A percentile compares a stretch with the other conserved stretches of the same genome.
Evolutionary conservation across 768 basidiomycete genomes (phyloP).

Genomic region (Hygrophorus pudorinus): DNA sequence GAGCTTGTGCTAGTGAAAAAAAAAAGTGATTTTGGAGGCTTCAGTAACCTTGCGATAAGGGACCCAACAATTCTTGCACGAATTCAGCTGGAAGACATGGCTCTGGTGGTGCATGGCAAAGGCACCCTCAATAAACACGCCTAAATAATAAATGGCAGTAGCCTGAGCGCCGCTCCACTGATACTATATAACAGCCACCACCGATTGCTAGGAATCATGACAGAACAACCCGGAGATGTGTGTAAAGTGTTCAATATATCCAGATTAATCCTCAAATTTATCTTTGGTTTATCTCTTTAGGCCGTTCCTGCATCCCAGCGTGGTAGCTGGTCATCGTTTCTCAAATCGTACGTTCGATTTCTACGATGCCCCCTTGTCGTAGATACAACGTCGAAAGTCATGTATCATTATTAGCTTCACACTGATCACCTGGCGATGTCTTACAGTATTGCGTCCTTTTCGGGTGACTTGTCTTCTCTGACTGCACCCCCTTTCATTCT

Average conservation of each 20-base stretch:
- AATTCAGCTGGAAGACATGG: too few species aligned
- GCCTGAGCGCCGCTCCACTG: too few species aligned
- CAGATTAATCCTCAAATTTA: background rate
- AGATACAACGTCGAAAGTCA: constrained; percentile 1
- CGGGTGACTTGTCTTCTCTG: constrained; percentile 78
- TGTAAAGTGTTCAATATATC: constrained; percentile 16
- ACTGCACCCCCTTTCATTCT: constrained; percentile 90
- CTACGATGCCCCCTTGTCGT: background rate
- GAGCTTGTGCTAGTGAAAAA: too few species aligned
- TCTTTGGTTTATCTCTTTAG: constrained; percentile 18
- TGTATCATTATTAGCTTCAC: background rate
- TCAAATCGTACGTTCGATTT: constrained; percentile 64
- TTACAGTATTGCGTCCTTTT: constrained; percentile 70
- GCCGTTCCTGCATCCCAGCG: constrained; percentile 80
- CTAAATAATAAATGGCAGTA: too few species aligned
- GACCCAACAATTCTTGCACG: too few species aligned
- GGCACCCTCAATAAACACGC: too few species aligned
- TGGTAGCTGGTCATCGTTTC: constrained; percentile 80
- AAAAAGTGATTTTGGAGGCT: too few species aligned
- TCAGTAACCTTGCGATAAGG: too few species aligned
- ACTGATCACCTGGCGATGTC: constrained; percentile 3
- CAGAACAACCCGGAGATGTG: constrained; percentile 25
- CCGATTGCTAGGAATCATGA: constrained; percentile 3
- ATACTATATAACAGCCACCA: too few species aligned
- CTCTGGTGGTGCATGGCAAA: too few species aligned